phyloP scores from a whole-genome alignment of 78 protist species.

The Acrasis kona region DNA sequence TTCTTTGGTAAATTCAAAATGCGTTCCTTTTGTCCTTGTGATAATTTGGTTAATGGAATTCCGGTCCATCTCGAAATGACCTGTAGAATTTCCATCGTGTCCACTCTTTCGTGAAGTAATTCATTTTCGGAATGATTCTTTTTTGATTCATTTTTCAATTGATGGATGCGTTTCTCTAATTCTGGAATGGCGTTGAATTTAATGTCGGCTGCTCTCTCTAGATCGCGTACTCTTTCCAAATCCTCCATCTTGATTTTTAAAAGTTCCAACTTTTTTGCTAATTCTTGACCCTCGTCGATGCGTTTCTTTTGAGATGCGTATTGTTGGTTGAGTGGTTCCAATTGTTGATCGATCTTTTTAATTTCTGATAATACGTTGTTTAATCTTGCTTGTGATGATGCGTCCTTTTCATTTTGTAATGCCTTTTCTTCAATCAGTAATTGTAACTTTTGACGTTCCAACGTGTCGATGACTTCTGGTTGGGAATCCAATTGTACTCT shows the following conservation, averaged over 20 bases:
- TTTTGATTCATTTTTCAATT: background rate
- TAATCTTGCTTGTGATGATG: conserved; percentile 36
- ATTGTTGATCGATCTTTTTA: conserved; percentile 43
- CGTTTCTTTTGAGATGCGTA: conserved; percentile 65
- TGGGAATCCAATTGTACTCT: conserved; percentile 87
- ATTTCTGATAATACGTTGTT: conserved; percentile 42
- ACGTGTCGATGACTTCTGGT: conserved; percentile 83
- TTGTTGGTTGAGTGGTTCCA: conserved; percentile 51
- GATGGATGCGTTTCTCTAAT: conserved; percentile 34
- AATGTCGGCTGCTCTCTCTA: conserved; percentile 75
- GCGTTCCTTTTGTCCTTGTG: conserved; percentile 61
- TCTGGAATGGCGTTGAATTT: conserved; percentile 80
- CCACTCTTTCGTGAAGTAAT: background rate
- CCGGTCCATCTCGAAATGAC: conserved; percentile 91
- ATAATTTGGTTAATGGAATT: conserved; percentile 82
- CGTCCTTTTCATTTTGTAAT: conserved; percentile 43
- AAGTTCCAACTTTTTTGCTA: conserved; percentile 58
- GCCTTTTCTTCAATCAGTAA: conserved; percentile 83
- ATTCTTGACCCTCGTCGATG: conserved; percentile 45
- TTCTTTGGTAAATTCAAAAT: conserved; percentile 10
- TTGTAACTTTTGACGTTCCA: conserved; percentile 75
- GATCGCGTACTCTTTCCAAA: conserved; percentile 75
- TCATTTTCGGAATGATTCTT: background rate
- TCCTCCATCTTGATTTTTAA: conserved; percentile 39
- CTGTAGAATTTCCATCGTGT: conserved; percentile 12